Percentiles rank a stretch among this genome's conserved stretches.
Conservation (phyloP, 305 asterid species). For the Solanum hybrid region DNA sequence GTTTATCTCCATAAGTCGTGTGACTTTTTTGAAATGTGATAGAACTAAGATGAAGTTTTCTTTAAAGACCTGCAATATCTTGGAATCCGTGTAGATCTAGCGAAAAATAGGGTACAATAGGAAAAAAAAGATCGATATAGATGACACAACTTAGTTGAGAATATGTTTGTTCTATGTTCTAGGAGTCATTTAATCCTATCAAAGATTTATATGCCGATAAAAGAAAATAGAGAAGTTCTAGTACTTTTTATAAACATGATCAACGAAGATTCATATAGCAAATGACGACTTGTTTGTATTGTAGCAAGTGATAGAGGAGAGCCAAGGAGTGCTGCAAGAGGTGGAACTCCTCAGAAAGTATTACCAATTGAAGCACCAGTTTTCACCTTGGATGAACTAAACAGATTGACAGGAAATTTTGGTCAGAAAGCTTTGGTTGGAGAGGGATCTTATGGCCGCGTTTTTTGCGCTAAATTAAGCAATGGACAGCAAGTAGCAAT, state of each 20-base stretch:
- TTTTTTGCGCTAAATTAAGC: constrained; percentile 45
- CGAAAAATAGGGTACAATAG: background rate
- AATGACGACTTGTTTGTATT: background rate
- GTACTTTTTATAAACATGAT: background rate
- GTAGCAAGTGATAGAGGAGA: constrained; percentile 68
- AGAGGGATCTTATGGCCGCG: constrained; percentile 90
- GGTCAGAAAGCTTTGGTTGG: constrained; percentile 71
- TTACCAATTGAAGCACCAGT: constrained; percentile 75
- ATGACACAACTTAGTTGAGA: background rate
- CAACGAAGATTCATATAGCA: background rate
- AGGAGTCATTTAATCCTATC: background rate
- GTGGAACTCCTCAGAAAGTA: constrained; percentile 58
- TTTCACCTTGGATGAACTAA: constrained; percentile 47
- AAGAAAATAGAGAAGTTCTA: background rate
- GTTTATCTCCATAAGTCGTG: background rate
- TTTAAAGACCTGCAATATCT: background rate
- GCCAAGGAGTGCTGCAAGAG: constrained; percentile 48
- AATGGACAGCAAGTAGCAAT: constrained; percentile 52
- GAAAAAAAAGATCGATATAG: background rate
- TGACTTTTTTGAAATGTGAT: background rate
- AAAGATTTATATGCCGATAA: background rate
- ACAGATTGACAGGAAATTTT: constrained; percentile 50
- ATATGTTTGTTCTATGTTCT: background rate
- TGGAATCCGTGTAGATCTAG: background rate
- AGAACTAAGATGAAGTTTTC: background rate